Conservation (phyloP, 768 basidiomycete genomes). For the Lentinula sp. region DNA sequence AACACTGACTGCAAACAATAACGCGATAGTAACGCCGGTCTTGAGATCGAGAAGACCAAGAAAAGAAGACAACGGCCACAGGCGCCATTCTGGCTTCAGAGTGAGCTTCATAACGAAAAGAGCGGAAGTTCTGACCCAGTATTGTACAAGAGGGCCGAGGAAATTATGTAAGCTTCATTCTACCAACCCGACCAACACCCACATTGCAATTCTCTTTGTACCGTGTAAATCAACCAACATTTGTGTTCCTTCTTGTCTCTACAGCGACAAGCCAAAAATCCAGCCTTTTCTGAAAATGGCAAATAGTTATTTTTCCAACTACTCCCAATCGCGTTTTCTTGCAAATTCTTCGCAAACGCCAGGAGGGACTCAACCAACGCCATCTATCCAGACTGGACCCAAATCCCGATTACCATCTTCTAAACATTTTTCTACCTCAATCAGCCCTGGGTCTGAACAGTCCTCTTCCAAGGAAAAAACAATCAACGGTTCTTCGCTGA, state of each 20-base stretch:
- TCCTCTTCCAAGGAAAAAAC: conserved; percentile 34
- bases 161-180: too few species aligned
- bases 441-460: conserved; percentile 37
- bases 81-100: conserved; percentile 77
- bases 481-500: conserved; percentile 26
- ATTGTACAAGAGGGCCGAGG: too few species aligned
- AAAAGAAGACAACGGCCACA: conserved; percentile 79
- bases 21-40: conserved; percentile 81
- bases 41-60: conserved; percentile 89
- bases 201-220: too few species aligned
- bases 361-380: conserved; percentile 6
- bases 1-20: conserved; percentile 79
- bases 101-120: conserved; percentile 62
- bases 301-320: conserved; percentile 74
- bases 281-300: conserved; percentile 33
- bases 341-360: conserved; percentile 32
- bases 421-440: conserved; percentile 69
- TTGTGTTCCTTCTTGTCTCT: not conserved
- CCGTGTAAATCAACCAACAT: too few species aligned
- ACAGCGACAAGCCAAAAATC: not conserved
- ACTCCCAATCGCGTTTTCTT: conserved; percentile 67
- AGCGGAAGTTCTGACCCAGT: conserved; percentile 7
- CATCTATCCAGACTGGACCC: conserved; percentile 8
- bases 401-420: conserved; percentile 53
- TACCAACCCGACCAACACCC: too few species aligned